A percentile compares a stretch with the other conserved stretches of the same genome.
These are phyloP conservation scores for Aaosphaeria pasadenensis DNA, from an alignment of 2,329 filamentous ascomycete genomes.

Conservation along the genomic window DNA sequence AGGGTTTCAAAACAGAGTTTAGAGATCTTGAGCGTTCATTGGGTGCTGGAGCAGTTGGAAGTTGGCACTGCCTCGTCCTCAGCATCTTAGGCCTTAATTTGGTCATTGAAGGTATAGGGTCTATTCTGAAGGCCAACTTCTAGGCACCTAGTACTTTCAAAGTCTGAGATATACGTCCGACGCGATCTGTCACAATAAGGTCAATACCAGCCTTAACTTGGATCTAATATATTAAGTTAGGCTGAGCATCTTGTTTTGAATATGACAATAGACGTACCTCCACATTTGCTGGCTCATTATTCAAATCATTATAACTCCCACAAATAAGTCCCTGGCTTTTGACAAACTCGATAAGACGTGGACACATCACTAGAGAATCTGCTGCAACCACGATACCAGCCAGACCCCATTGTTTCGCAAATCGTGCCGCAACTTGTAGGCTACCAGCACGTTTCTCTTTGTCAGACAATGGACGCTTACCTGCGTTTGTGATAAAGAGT, in stretches of 20 bases:
- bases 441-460: slow-evolving; percentile 31
- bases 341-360: slow-evolving; percentile 29
- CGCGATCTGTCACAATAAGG: slow-evolving; percentile 1
- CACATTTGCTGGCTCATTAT: slow-evolving; percentile 22
- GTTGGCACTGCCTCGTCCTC: no score
- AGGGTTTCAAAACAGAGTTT: no score
- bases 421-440: slow-evolving; percentile 37
- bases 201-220: slow-evolving; percentile 2
- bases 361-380: slow-evolving; percentile 37
- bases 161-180: neutral
- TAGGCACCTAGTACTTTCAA: neutral
- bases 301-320: slow-evolving; percentile 35
- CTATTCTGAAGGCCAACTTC: no score
- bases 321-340: slow-evolving; percentile 32
- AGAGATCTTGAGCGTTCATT: no score
- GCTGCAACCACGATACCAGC: slow-evolving; percentile 37
- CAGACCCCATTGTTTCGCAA: slow-evolving; percentile 38
- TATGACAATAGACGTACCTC: slow-evolving; percentile 10
- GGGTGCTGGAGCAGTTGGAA: no score
- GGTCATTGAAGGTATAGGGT: no score
- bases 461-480: slow-evolving; percentile 7
- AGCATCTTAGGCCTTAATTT: no score
- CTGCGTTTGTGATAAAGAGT: slow-evolving; percentile 33
- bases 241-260: neutral
- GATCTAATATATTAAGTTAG: neutral